A percentile compares a stretch with the other conserved stretches of the same genome.
Conservation (phyloP, 495 filamentous ascomycete genomes). For the Podospora pseudocomata region DNA sequence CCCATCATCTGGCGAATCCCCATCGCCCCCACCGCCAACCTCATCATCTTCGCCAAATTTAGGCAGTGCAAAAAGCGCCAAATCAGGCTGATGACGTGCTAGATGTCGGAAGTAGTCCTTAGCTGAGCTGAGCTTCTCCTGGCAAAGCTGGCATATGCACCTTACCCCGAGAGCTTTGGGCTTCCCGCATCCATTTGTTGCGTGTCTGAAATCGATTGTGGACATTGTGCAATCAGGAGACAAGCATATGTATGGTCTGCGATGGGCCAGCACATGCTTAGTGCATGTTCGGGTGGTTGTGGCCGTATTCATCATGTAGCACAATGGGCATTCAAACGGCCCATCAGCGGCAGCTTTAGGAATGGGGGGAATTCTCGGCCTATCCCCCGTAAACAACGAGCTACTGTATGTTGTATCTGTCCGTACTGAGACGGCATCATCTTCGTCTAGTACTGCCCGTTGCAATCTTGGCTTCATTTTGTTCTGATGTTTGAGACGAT, state of each 20-base stretch:
- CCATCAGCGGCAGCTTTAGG: background rate
- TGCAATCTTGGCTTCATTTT: too few species aligned
- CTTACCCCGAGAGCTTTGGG: background rate
- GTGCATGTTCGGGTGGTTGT: background rate
- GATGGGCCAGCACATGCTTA: background rate
- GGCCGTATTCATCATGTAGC: slow-evolving; percentile 7
- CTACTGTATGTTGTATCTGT: background rate
- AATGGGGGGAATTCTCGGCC: background rate
- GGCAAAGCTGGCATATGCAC: background rate
- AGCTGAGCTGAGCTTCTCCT: background rate
- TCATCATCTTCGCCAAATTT: background rate
- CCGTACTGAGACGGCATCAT: background rate
- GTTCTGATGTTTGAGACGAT: background rate
- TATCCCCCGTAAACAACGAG: background rate
- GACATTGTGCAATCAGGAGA: background rate
- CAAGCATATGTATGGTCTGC: background rate
- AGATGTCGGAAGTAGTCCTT: background rate
- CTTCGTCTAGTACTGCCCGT: background rate
- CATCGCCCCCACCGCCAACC: too few species aligned
- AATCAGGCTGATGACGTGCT: background rate
- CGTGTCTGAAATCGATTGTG: background rate
- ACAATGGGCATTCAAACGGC: background rate
- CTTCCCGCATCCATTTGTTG: background rate
- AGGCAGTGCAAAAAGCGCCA: background rate
- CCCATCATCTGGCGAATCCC: too few species aligned